These are phyloP conservation scores for Immersiella caudata DNA, from an alignment of 495 filamentous ascomycete species.

Conservation along the genomic window DNA sequence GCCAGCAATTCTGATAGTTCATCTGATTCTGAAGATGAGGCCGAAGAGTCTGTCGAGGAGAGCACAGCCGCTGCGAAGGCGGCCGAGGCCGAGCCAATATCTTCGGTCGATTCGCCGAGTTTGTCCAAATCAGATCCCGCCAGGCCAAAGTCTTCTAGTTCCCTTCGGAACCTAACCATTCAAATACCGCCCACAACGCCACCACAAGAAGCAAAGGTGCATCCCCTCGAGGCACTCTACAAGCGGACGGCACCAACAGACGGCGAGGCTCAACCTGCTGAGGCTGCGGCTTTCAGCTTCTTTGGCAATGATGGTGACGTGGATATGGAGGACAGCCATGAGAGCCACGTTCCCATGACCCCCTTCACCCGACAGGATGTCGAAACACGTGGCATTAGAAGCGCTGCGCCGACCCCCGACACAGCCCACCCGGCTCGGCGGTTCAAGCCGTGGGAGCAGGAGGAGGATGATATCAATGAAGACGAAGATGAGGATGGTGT, in stretches of 20 bases:
- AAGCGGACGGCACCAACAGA: conserved; percentile 62
- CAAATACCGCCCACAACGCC: conserved; percentile 51
- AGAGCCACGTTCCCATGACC: conserved; percentile 64
- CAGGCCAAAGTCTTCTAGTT: conserved; percentile 47
- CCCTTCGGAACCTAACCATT: conserved; percentile 50
- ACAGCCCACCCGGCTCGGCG: conserved; percentile 72
- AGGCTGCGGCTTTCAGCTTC: conserved; percentile 50
- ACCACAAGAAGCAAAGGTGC: conserved; percentile 57
- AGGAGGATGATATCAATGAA: conserved; percentile 43
- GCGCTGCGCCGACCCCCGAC: conserved; percentile 92
- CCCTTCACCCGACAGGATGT: conserved; percentile 80
- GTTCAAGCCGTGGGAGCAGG: conserved; percentile 53
- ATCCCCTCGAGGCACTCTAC: conserved; percentile 88
- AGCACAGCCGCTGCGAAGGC: background rate
- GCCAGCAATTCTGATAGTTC: background rate
- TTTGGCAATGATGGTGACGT: conserved; percentile 48
- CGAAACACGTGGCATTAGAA: conserved; percentile 69
- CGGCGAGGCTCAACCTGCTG: conserved; percentile 25
- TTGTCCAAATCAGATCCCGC: conserved; percentile 30
- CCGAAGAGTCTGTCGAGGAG: background rate
- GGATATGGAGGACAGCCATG: conserved; percentile 36
- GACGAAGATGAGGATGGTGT: conserved; percentile 42
- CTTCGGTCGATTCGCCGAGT: background rate
- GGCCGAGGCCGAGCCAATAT: background rate
- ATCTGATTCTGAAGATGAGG: background rate